phyloP scores from a whole-genome alignment of 768 basidiomycete genomes.

The Neoboletus subvelutipes region DNA sequence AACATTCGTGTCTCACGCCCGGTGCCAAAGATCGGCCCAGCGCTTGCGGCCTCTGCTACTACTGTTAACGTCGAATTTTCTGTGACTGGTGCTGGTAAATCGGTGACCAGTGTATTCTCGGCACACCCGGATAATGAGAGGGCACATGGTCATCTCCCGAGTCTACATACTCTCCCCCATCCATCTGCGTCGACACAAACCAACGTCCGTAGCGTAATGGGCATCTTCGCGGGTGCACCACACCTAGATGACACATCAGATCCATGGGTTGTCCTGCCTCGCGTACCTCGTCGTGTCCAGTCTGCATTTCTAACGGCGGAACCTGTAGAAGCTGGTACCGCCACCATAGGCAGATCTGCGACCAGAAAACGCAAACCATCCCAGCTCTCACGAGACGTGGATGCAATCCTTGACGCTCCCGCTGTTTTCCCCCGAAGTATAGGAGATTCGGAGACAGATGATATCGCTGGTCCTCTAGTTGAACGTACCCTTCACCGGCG shows the following conservation, averaged over 20 bases:
- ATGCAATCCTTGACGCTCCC: slow-evolving; percentile 71
- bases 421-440: slow-evolving; percentile 17
- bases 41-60: slow-evolving; percentile 82
- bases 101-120: slow-evolving; percentile 45
- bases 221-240: slow-evolving; percentile 92
- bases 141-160: slow-evolving; percentile 9
- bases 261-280: slow-evolving; percentile 72
- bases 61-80: slow-evolving; percentile 98
- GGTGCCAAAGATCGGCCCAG: slow-evolving; percentile 81
- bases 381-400: slow-evolving; percentile 63
- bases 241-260: slow-evolving; percentile 45
- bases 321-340: slow-evolving; percentile 8
- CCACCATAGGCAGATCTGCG: slow-evolving; percentile 21
- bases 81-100: slow-evolving; percentile 61
- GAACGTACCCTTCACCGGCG: slow-evolving; percentile 71
- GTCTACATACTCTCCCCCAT: slow-evolving; percentile 13
- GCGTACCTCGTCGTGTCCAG: slow-evolving; percentile 32
- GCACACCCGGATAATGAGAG: slow-evolving; percentile 27
- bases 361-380: slow-evolving; percentile 16
- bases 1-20: slow-evolving; percentile 39
- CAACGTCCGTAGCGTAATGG: slow-evolving; percentile 54
- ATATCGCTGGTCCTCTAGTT: slow-evolving; percentile 52
- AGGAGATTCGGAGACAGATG: slow-evolving; percentile 42
- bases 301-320: slow-evolving; percentile 27
- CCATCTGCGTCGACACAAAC: slow-evolving; percentile 10